Percentiles rank a stretch among this genome's conserved stretches.
Evolutionary conservation across 345 rosid genomes (phyloP).

Genomic region (Psidium friedrichsthalianum): DNA sequence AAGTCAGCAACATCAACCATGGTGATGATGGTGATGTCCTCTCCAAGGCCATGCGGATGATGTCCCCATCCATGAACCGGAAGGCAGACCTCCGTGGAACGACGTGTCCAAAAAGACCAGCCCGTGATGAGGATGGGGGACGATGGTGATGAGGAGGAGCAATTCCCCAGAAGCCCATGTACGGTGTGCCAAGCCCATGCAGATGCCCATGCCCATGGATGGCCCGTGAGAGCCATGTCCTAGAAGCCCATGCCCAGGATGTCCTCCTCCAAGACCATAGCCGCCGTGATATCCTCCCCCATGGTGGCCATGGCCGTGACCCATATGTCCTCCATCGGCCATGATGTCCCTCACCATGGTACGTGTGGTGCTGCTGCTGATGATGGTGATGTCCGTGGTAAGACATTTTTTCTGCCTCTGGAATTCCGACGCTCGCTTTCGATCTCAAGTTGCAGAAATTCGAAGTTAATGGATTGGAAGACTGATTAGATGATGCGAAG

Average conservation of each 20-base stretch:
- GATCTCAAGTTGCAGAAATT: neutral
- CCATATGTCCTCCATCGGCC: neutral
- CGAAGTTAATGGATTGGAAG: neutral
- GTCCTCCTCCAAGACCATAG: neutral
- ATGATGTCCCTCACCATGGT: neutral
- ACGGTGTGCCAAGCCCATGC: neutral
- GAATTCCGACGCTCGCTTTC: neutral
- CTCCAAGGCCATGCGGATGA: neutral
- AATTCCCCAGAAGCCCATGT: neutral
- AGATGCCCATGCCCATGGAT: neutral
- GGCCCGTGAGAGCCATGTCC: neutral
- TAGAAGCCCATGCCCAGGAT: neutral
- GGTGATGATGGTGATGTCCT: neutral
- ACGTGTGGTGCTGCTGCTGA: neutral
- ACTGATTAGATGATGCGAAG: neutral
- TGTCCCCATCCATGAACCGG: neutral
- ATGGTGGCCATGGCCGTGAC: neutral
- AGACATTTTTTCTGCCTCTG: neutral
- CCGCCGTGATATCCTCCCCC: neutral
- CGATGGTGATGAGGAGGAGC: neutral
- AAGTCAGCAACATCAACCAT: neutral
- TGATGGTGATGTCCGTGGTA: neutral
- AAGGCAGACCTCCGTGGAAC: neutral
- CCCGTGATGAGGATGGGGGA: neutral
- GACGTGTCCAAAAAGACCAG: neutral